phyloP scores from a whole-genome alignment of 73 alveolate species.

The Urostyla sp. region DNA sequence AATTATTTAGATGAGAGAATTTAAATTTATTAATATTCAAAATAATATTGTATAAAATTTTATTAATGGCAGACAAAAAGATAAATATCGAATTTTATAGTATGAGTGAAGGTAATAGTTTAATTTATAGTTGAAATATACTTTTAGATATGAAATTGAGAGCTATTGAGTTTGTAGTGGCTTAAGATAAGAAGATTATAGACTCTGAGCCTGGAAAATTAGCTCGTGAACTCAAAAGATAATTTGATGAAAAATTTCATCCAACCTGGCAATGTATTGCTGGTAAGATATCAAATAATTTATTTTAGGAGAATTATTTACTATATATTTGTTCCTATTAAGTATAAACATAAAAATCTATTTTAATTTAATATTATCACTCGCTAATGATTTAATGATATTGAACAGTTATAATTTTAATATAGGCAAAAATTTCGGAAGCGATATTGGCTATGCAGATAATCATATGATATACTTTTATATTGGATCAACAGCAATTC shows the following conservation, averaged over 20 bases:
- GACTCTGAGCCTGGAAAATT: conserved; percentile 58
- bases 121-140: background rate
- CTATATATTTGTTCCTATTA: too few relatives aligned
- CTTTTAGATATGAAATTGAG: conserved; percentile 51
- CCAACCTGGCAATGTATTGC: conserved; percentile 70
- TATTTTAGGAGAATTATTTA: too few relatives aligned
- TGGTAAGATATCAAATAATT: conserved; percentile 7
- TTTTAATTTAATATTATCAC: too few relatives aligned
- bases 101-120: conserved; percentile 54
- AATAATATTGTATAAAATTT: background rate
- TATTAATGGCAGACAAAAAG: conserved; percentile 27
- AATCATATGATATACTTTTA: conserved; percentile 56
- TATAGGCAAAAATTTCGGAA: conserved; percentile 63
- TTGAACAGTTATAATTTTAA: too few relatives aligned
- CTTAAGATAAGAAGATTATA: conserved; percentile 47
- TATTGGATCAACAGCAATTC: conserved; percentile 59
- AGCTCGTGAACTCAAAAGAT: conserved; percentile 43
- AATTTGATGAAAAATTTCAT: conserved; percentile 44
- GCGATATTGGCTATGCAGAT: conserved; percentile 62
- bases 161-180: conserved; percentile 51
- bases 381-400: too few relatives aligned
- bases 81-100: conserved; percentile 25
- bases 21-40: background rate
- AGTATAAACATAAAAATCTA: too few relatives aligned
- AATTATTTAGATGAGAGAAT: conserved; percentile 4